Evolutionary conservation across 805 yeast species (phyloP).

Genomic region (Candida xyloterini): DNA sequence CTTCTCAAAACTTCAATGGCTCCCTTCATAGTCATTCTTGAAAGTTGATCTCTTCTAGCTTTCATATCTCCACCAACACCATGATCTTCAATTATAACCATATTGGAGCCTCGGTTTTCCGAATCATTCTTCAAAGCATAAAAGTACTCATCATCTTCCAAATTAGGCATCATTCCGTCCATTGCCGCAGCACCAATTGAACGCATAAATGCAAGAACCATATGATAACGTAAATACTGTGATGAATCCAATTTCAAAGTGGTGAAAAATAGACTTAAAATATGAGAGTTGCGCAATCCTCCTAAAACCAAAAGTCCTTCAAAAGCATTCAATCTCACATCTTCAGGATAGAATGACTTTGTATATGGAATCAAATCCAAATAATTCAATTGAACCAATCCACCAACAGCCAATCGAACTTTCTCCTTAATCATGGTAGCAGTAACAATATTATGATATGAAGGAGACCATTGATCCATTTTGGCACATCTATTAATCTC

Average conservation of each 20-base stretch:
- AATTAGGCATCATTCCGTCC: constrained; percentile 52
- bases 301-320: constrained; percentile 70
- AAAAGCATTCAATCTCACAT: constrained; percentile 65
- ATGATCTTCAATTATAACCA: constrained; percentile 59
- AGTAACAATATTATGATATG: constrained; percentile 57
- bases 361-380: constrained; percentile 57
- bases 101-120: constrained; percentile 21
- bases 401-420: constrained; percentile 53
- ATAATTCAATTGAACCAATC: constrained; percentile 49
- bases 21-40: constrained; percentile 63
- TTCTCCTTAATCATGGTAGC: constrained; percentile 57
- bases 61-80: constrained; percentile 41
- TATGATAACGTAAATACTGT: constrained; percentile 45
- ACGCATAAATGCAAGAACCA: constrained; percentile 45
- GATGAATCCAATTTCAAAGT: constrained; percentile 55
- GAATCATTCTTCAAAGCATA: constrained; percentile 9
- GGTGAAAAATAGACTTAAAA: constrained; percentile 62
- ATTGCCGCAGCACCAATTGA: constrained; percentile 67
- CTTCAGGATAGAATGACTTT: constrained; percentile 41
- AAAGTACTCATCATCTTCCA: constrained; percentile 64
- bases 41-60: constrained; percentile 59
- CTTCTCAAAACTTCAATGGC: constrained; percentile 62
- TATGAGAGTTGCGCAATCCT: constrained; percentile 62
- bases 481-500: constrained; percentile 75
- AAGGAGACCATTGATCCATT: constrained; percentile 84